These are phyloP conservation scores for Elsinoe arachidis DNA, from an alignment of 2,329 filamentous ascomycete species.

Conservation along the genomic window DNA sequence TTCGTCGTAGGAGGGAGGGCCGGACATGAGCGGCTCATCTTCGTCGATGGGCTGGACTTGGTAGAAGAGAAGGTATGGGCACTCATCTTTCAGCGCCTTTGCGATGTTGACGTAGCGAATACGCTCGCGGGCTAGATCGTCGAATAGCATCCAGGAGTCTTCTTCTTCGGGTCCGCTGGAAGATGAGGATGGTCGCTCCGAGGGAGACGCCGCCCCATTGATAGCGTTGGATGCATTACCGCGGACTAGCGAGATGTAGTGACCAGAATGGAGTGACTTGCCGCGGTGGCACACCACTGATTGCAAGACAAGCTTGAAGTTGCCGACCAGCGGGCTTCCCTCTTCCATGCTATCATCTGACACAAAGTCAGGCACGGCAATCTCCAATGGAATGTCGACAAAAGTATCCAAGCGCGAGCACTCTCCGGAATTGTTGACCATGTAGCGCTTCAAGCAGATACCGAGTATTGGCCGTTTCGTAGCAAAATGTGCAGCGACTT, in stretches of 20 bases:
- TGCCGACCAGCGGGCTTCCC: constrained; percentile 63
- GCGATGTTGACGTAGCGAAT: constrained; percentile 72
- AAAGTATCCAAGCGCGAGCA: constrained; percentile 68
- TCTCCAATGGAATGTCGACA: constrained; percentile 85
- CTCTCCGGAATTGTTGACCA: constrained; percentile 59
- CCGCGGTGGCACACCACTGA: constrained; percentile 90
- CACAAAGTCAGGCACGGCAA: constrained; percentile 79
- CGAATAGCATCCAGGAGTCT: constrained; percentile 81
- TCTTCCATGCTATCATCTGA: constrained; percentile 63
- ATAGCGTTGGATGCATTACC: constrained; percentile 46
- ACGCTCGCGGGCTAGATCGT: constrained; percentile 69
- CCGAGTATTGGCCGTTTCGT: constrained; percentile 75
- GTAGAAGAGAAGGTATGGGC: constrained; percentile 91
- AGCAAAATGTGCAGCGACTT: constrained; percentile 83
- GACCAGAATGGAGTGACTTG: constrained; percentile 74
- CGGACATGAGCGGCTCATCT: constrained; percentile 32
- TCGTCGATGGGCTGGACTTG: constrained; percentile 84
- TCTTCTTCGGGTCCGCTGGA: constrained; percentile 39
- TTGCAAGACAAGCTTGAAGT: constrained; percentile 87
- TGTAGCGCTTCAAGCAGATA: constrained; percentile 87
- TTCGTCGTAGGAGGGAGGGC: constrained; percentile 24
- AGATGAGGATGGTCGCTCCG: constrained; percentile 24
- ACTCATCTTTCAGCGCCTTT: constrained; percentile 70
- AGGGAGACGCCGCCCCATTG: constrained; percentile 31
- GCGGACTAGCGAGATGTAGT: constrained; percentile 81